phyloP scores from a whole-genome alignment of 192 early-diverging fungal species.

The Coemansia sp. region DNA sequence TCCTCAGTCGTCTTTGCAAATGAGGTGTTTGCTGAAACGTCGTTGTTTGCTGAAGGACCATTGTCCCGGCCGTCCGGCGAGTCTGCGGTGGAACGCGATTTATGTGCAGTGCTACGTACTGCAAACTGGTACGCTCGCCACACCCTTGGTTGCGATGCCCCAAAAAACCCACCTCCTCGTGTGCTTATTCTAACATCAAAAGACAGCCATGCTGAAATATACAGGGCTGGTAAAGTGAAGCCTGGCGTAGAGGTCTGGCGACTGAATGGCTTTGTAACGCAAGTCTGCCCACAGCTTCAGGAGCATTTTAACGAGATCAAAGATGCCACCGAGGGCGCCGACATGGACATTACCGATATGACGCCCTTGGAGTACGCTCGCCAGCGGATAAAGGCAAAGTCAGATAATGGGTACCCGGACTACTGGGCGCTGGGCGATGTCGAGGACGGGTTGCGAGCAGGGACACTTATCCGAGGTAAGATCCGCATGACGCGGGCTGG shows the following conservation, averaged over 20 bases:
- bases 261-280: conserved; percentile 44
- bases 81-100: conserved; percentile 46
- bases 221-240: not conserved
- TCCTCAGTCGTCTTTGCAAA: conserved; percentile 69
- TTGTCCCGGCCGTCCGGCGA: not conserved
- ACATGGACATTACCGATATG: conserved; percentile 47
- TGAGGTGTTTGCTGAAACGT: conserved; percentile 60
- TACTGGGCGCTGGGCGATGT: conserved; percentile 23
- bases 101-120: conserved; percentile 56
- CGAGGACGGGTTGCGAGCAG: conserved; percentile 39
- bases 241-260: conserved; percentile 25
- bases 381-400: conserved; percentile 27
- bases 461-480: conserved; percentile 42
- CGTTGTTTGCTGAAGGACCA: conserved; percentile 20
- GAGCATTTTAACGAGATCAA: conserved; percentile 54
- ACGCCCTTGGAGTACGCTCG: conserved; percentile 36
- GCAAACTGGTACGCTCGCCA: conserved; percentile 66
- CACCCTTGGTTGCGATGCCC: conserved; percentile 4
- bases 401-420: conserved; percentile 21
- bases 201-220: conserved; percentile 6
- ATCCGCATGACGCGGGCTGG: conserved; percentile 23
- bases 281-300: conserved; percentile 48
- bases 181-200: conserved; percentile 28
- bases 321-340: conserved; percentile 58
- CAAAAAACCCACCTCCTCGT: conserved; percentile 28